phyloP scores from a whole-genome alignment of 2,329 filamentous ascomycete species.

The Fusarium lateritium region DNA sequence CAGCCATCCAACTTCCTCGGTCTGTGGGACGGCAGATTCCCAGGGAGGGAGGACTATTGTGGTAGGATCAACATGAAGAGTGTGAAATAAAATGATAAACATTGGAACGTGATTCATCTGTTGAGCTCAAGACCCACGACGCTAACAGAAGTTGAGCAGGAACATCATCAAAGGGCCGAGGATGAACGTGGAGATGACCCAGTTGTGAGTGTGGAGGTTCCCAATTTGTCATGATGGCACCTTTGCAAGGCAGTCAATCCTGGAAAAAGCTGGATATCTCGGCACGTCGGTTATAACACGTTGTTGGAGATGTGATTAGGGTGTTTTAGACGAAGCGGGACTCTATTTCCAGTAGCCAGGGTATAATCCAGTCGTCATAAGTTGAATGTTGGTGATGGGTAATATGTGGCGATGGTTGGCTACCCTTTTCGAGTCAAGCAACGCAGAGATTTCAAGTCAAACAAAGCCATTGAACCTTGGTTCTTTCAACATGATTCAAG shows the following conservation, averaged over 20 bases:
- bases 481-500: neutral
- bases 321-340: slow-evolving; percentile 27
- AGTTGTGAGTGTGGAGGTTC: slow-evolving; percentile 27
- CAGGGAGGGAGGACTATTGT: neutral
- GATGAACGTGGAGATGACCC: slow-evolving; percentile 17
- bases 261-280: slow-evolving; percentile 40
- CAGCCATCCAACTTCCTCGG: slow-evolving; percentile 21
- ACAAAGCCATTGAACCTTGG: slow-evolving; percentile 4
- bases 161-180: slow-evolving; percentile 33
- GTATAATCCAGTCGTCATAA: slow-evolving; percentile 29
- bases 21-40: slow-evolving; percentile 19
- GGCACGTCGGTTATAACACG: slow-evolving; percentile 32
- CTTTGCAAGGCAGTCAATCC: slow-evolving; percentile 17
- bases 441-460: slow-evolving; percentile 21
- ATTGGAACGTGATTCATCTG: slow-evolving; percentile 15
- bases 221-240: slow-evolving; percentile 29
- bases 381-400: slow-evolving; percentile 24
- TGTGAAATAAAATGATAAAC: slow-evolving; percentile 13
- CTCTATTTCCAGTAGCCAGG: slow-evolving; percentile 12
- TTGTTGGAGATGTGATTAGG: slow-evolving; percentile 18
- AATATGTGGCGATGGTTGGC: slow-evolving; percentile 30
- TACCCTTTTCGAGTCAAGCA: slow-evolving; percentile 20
- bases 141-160: slow-evolving; percentile 34
- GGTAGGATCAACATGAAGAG: slow-evolving; percentile 25
- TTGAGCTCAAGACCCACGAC: slow-evolving; percentile 33